A percentile compares a stretch with the other conserved stretches of the same genome.
These are phyloP conservation scores for Backusella circina DNA, from an alignment of 192 early-diverging fungal species.

Conservation along the genomic window DNA sequence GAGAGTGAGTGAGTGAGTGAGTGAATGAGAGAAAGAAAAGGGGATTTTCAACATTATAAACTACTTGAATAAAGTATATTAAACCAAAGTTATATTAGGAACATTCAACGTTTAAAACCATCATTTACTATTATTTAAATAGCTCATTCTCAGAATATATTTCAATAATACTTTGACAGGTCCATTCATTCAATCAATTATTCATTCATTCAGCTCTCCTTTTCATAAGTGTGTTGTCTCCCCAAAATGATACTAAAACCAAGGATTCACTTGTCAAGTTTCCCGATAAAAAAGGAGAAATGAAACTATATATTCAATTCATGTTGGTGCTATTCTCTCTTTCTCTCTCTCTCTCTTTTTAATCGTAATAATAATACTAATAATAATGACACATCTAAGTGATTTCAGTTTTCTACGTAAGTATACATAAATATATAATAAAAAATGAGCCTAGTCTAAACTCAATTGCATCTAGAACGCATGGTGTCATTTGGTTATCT, in stretches of 20 bases:
- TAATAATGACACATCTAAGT: slow-evolving; percentile 35
- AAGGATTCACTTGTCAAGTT: too few species aligned
- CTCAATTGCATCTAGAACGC: slow-evolving; percentile 15
- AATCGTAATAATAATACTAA: not conserved
- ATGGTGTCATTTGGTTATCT: slow-evolving; percentile 19
- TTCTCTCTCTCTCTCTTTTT: too few species aligned
- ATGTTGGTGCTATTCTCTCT: not conserved
- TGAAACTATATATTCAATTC: not conserved
- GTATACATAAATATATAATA: not conserved
- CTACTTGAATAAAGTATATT: too few species aligned
- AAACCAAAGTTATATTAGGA: too few species aligned
- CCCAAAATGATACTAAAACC: not conserved
- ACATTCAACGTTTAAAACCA: too few species aligned
- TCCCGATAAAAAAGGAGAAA: too few species aligned
- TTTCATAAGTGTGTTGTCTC: not conserved
- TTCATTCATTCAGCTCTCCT: not conserved
- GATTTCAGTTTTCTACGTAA: slow-evolving; percentile 40
- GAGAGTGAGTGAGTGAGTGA: too few species aligned
- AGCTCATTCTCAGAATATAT: not conserved
- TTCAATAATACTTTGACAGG: not conserved
- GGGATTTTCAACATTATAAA: too few species aligned
- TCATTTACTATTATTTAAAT: too few species aligned
- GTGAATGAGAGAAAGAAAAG: too few species aligned
- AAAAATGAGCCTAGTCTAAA: too few species aligned
- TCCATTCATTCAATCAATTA: not conserved